phyloP scores from a whole-genome alignment of 176 grass and related monocot genomes.

The Leersia perrieri region DNA sequence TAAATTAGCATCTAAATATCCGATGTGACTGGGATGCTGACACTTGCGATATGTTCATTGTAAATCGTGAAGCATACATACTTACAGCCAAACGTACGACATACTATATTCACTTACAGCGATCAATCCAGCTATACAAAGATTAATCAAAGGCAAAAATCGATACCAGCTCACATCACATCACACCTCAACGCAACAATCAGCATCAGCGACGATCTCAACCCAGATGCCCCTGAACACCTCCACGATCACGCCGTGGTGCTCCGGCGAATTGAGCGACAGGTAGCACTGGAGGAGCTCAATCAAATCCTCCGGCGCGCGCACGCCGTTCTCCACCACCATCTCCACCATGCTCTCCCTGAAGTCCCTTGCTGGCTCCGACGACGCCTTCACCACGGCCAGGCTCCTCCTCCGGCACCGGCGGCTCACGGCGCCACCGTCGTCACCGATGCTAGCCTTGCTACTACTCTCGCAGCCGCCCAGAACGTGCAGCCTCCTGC shows the following conservation, averaged over 20 bases:
- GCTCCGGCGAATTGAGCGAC: conserved; percentile 56
- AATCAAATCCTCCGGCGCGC: conserved; percentile 43
- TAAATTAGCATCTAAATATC: no score
- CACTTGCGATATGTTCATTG: no score
- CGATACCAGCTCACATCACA: no score
- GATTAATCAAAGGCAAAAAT: not conserved
- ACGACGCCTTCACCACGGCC: conserved; percentile 47
- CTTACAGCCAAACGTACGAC: not conserved
- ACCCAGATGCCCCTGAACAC: conserved; percentile 58
- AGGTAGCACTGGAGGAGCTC: conserved; percentile 68
- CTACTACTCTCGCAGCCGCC: not conserved
- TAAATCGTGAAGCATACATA: no score
- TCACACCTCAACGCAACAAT: conserved; percentile 7
- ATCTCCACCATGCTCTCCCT: conserved; percentile 71
- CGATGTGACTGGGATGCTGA: no score
- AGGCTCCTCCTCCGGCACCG: not conserved
- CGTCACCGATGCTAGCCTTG: no score
- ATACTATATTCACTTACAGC: not conserved
- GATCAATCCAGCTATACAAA: not conserved
- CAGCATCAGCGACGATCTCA: conserved; percentile 21
- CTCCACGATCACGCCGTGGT: conserved; percentile 75
- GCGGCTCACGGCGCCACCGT: no score
- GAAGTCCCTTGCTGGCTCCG: conserved; percentile 57
- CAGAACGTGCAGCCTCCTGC: conserved; percentile 19
- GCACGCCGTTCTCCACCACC: conserved; percentile 56